Evolutionary conservation across 2,329 filamentous ascomycete species (phyloP).

Genomic region (Fusarium pseudocircinatum): DNA sequence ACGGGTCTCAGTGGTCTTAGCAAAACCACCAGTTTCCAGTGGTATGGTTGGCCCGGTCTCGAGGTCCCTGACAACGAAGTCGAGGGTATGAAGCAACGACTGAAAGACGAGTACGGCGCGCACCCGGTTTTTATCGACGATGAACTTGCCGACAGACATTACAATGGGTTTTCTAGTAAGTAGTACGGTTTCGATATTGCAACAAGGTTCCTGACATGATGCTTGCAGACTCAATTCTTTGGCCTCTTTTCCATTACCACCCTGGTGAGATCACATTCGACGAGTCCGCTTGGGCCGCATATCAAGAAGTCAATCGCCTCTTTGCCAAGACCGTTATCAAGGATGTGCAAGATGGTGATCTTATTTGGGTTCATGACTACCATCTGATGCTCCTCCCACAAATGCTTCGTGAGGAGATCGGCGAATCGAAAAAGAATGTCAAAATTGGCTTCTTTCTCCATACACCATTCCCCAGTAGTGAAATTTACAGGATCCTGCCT

Average conservation of each 20-base stretch:
- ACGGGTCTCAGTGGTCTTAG: conserved; percentile 91
- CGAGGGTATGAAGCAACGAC: conserved; percentile 74
- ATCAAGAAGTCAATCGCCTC: conserved; percentile 89
- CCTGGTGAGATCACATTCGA: conserved; percentile 98
- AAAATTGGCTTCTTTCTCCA: conserved; percentile 99
- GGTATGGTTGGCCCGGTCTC: conserved; percentile 97
- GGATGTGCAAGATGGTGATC: conserved; percentile 90
- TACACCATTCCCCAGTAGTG: conserved; percentile 94
- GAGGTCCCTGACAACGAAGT: conserved; percentile 90
- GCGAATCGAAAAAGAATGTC: conserved; percentile 83
- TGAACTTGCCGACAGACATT: conserved; percentile 92
- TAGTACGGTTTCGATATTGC: not conserved
- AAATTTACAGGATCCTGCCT: conserved; percentile 95
- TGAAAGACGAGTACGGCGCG: conserved; percentile 89
- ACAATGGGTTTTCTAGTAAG: conserved; percentile 97
- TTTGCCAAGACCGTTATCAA: conserved; percentile 89
- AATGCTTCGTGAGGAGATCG: conserved; percentile 93
- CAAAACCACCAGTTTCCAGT: conserved; percentile 94
- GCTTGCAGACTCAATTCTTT: conserved; percentile 86
- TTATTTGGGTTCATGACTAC: conserved; percentile 99
- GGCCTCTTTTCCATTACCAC: conserved; percentile 99
- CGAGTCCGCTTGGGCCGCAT: conserved; percentile 92
- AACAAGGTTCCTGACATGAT: conserved; percentile 5
- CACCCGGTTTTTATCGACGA: conserved; percentile 94
- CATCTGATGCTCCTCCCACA: conserved; percentile 96